Conservation (phyloP, 345 rosid species). For the thale cress (Arabidopsis thaliana) region TAIR10.1 NC_003070.9:26748501-26749000, state of each 20-base stretch:
- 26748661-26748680: too few relatives aligned
- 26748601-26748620: too few relatives aligned
- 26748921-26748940: neutral
- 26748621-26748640: too few relatives aligned
- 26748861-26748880: neutral
- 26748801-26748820: neutral
- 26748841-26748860: neutral
- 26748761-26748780: neutral
- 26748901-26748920: slow-evolving; percentile 5
- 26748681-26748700: neutral
- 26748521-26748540: too few relatives aligned
- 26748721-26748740: neutral
- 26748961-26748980: slow-evolving; percentile 33
- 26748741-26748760: neutral
- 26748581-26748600: too few relatives aligned
- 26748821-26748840: slow-evolving; percentile 2
- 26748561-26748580: too few relatives aligned
- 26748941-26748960: slow-evolving; percentile 8
- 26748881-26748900: slow-evolving; percentile 1
- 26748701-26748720: neutral
- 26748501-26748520: too few relatives aligned
- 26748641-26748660: too few relatives aligned
- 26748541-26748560: too few relatives aligned
- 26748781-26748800: neutral
- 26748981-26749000: slow-evolving; percentile 24